phyloP scores from a whole-genome alignment of 495 filamentous ascomycete genomes.

The Glutinoglossum americanum region DNA sequence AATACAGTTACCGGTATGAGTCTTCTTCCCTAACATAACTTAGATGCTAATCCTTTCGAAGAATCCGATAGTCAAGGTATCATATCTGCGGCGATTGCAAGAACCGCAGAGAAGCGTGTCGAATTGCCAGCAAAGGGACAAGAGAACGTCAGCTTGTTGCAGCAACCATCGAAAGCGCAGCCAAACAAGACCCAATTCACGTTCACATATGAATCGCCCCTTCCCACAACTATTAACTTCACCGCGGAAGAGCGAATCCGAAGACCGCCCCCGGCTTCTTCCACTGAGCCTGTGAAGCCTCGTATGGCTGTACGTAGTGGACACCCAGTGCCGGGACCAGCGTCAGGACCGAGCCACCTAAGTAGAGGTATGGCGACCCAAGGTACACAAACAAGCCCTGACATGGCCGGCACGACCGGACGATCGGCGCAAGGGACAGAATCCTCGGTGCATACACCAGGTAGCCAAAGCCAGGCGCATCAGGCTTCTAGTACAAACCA shows the following conservation, averaged over 20 bases:
- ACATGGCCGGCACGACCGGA: slow-evolving; percentile 17
- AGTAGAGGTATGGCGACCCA: slow-evolving; percentile 28
- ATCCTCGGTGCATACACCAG: slow-evolving; percentile 14
- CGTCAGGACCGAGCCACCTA: slow-evolving; percentile 5
- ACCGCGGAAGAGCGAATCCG: slow-evolving; percentile 14
- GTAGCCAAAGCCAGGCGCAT: slow-evolving; percentile 10
- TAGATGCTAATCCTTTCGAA: slow-evolving; percentile 9
- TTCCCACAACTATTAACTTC: slow-evolving; percentile 37
- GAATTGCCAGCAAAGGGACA: slow-evolving; percentile 33
- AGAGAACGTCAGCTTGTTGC: slow-evolving; percentile 55
- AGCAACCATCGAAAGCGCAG: slow-evolving; percentile 36
- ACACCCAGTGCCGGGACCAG: neutral
- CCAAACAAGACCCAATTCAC: slow-evolving; percentile 68
- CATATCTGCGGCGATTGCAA: slow-evolving; percentile 77
- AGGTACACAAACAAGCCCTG: slow-evolving; percentile 40
- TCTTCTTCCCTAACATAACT: slow-evolving; percentile 3
- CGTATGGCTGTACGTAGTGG: slow-evolving; percentile 6
- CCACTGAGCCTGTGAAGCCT: slow-evolving; percentile 12
- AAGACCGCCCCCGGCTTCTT: slow-evolving; percentile 9
- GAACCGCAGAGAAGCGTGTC: slow-evolving; percentile 46
- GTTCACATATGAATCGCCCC: slow-evolving; percentile 69
- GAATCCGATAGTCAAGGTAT: slow-evolving; percentile 40
- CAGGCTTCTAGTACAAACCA: slow-evolving; percentile 4
- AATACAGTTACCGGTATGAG: slow-evolving; percentile 8
- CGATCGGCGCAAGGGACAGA: slow-evolving; percentile 12